Evolutionary conservation across 2,329 filamentous ascomycete genomes (phyloP), one percentile per base, ranked within the genome.

Genomic region (Fusarium ramigenum): DNA sequence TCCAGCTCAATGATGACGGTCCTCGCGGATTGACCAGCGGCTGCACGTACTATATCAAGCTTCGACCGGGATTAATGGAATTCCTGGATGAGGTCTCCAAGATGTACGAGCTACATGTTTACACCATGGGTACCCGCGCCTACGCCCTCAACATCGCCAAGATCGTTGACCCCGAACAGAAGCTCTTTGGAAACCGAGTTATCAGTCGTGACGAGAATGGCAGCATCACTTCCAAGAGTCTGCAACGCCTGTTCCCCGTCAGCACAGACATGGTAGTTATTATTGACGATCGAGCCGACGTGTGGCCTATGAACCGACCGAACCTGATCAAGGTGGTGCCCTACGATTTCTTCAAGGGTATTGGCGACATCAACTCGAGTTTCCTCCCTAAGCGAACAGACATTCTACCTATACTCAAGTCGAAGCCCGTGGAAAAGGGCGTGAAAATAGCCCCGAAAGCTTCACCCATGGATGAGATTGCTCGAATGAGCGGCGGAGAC

Each of bases 221-320:
- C 61, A 98, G 93, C 81, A 91, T 98, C 81, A 93, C 92, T 6
- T 91, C 93, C 66, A 99, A 99, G 87, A 96, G 92, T 75, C 85
- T 99, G 36, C 93, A 96, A 79, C 90, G 96, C 12, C 84, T 99
- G 19, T 99, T 99, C 81, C 96, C 97, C 9, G 94, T 97, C 67
- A 97, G 97, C 82, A 98, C 96, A 10, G 96, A 97, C 82, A 99
- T 99, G 96, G 97, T 98, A 2, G 95, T 98, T 66, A 98, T 99
- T 77, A 99, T 99, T 74, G 96, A 99, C 80, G 96, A 99, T 82
- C 90, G 96, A 75, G 94, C 94, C 60, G 96, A 99, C 80, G 96
- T 99, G 12, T 99, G 96, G 96, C 90, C 90, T 4, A 90, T 92
- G 75, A 98, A 97, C 87, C 92, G 93, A 76, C 90, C 93, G 9